A percentile compares a stretch with the other conserved stretches of the same genome.
These are phyloP conservation scores for Diaporthe sp. DNA, from an alignment of 2,329 filamentous ascomycete species.

Conservation along the genomic window DNA sequence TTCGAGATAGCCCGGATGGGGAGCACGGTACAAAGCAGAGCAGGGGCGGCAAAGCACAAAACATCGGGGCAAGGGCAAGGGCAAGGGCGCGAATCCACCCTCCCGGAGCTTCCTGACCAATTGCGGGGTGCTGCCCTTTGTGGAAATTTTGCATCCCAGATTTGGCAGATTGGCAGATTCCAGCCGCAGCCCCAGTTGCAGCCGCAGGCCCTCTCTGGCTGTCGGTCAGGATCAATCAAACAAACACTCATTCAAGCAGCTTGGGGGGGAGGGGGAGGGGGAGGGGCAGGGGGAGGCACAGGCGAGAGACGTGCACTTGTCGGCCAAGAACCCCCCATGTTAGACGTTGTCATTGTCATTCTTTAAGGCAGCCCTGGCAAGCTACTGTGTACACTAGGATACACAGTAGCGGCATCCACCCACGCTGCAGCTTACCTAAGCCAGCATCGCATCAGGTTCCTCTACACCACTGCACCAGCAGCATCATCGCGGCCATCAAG, in stretches of 20 bases:
- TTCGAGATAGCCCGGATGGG: slow-evolving; percentile 18
- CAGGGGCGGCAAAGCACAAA: background rate
- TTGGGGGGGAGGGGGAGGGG: too few relatives aligned
- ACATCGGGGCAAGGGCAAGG: slow-evolving; percentile 4
- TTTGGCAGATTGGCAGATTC: slow-evolving; percentile 28
- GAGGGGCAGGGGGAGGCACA: background rate
- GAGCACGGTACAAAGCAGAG: background rate
- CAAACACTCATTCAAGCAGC: background rate
- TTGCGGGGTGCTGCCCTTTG: slow-evolving; percentile 15
- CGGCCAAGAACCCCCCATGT: slow-evolving; percentile 17
- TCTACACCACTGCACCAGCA: background rate
- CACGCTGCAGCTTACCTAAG: slow-evolving; percentile 23
- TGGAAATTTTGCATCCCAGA: slow-evolving; percentile 22
- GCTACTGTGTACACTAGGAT: too few relatives aligned
- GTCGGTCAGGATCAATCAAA: background rate
- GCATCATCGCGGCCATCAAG: background rate
- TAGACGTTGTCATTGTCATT: background rate
- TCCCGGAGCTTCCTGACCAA: slow-evolving; percentile 13
- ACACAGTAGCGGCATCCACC: background rate
- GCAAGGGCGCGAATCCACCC: slow-evolving; percentile 1
- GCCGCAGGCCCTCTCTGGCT: background rate
- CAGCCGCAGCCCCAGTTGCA: slow-evolving; percentile 19
- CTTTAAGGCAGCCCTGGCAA: background rate
- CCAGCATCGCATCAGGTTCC: background rate
- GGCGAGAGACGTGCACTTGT: slow-evolving; percentile 3